Percentiles rank a stretch among this genome's conserved stretches.
Conservation (phyloP, 352 stramenopile genomes). For the Globisporangium yorkense region DNA sequence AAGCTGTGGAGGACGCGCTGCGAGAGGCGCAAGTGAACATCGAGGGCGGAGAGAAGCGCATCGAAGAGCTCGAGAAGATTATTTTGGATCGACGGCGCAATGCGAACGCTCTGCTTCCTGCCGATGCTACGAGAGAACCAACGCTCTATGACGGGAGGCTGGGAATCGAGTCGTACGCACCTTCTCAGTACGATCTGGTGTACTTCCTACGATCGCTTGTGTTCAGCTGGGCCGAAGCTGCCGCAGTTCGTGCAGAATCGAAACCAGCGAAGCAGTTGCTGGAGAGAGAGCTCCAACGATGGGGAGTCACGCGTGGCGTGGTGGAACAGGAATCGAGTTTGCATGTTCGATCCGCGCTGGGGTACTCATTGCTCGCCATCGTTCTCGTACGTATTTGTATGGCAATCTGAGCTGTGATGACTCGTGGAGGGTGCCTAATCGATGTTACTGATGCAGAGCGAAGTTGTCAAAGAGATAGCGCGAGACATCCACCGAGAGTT, state of each 20-base stretch:
- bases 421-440: not conserved
- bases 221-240: constrained; percentile 31
- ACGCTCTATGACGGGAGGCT: constrained; percentile 23
- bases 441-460: not conserved
- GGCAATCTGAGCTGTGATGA: not conserved
- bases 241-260: constrained; percentile 12
- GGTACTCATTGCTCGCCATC: constrained; percentile 11
- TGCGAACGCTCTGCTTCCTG: constrained; percentile 10
- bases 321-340: constrained; percentile 18
- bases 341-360: constrained; percentile 2
- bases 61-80: constrained; percentile 10
- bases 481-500: constrained; percentile 35
- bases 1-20: constrained; percentile 19
- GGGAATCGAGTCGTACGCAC: constrained; percentile 37
- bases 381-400: constrained; percentile 14
- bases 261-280: constrained; percentile 26
- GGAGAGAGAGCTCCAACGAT: constrained; percentile 22
- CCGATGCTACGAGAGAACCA: not conserved
- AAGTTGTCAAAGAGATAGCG: constrained; percentile 27
- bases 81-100: constrained; percentile 21
- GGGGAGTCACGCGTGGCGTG: constrained; percentile 15
- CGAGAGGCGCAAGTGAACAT: constrained; percentile 23
- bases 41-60: constrained; percentile 17
- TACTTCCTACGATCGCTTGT: constrained; percentile 39
- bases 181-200: constrained; percentile 21